Conservation (phyloP, 129 eudicot species). For the Helichrysum umbraculigerum region DNA sequence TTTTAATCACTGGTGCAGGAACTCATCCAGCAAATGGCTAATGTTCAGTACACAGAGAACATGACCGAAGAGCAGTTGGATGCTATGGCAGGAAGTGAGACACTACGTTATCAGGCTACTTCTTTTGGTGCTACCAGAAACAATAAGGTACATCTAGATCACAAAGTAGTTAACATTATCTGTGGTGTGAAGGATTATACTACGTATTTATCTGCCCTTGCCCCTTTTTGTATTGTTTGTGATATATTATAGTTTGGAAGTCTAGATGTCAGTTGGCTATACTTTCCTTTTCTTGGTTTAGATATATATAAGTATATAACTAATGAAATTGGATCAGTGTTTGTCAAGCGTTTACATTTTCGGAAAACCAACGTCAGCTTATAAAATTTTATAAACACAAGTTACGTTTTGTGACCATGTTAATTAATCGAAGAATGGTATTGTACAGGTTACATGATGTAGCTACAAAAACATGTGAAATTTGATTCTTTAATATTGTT, state of each 20-base stretch:
- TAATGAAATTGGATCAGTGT: background rate
- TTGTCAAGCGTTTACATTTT: background rate
- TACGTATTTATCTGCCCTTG: background rate
- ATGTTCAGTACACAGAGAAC: constrained; percentile 97
- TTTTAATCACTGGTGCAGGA: constrained; percentile 52
- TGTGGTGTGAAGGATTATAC: background rate
- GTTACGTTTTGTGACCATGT: background rate
- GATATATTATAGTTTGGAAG: background rate
- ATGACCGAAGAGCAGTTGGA: constrained; percentile 99
- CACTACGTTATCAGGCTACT: constrained; percentile 89
- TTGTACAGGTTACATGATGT: background rate
- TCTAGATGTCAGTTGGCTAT: background rate
- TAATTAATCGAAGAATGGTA: background rate
- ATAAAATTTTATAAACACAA: background rate
- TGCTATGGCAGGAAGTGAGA: constrained; percentile 99
- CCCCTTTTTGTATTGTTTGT: background rate
- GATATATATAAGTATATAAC: background rate
- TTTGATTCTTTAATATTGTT: background rate
- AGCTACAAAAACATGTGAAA: constrained; percentile 5
- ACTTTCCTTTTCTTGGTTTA: background rate
- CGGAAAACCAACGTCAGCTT: background rate
- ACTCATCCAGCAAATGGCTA: constrained; percentile 99
- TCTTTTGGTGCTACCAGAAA: constrained; percentile 91
- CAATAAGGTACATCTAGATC: constrained; percentile 65
- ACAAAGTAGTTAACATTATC: background rate